Conservation (phyloP, 2,329 filamentous ascomycete species). For the Xylogone sp. region DNA sequence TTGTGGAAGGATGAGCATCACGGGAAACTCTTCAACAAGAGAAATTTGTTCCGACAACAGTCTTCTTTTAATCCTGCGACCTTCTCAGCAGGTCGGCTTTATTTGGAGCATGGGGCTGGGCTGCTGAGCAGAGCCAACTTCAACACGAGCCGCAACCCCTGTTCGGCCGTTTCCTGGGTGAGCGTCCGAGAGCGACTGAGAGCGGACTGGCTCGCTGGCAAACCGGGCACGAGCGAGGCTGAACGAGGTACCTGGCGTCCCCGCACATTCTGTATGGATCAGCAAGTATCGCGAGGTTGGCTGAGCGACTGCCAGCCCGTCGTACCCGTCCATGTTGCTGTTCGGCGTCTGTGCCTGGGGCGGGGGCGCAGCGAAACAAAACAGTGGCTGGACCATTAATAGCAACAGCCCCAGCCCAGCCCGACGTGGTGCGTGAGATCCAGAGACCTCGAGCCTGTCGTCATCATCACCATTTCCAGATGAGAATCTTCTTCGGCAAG, state of each 20-base stretch:
- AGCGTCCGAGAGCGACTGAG: background rate
- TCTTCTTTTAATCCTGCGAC: background rate
- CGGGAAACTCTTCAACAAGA: too few relatives aligned
- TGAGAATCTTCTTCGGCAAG: too few relatives aligned
- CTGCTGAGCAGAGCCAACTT: background rate
- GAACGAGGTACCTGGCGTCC: background rate
- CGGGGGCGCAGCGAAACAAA: background rate
- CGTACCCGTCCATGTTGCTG: too few relatives aligned
- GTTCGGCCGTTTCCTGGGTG: background rate
- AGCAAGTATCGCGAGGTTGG: background rate
- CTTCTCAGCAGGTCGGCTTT: background rate
- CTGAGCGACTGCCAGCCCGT: background rate
- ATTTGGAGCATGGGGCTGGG: background rate
- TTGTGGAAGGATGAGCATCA: too few relatives aligned
- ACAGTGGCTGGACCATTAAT: background rate
- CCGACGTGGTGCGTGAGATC: background rate
- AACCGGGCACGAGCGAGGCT: background rate
- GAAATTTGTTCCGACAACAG: too few relatives aligned
- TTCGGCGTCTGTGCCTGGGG: background rate
- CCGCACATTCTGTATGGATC: background rate
- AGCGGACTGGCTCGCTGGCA: too few relatives aligned
- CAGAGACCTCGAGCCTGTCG: background rate
- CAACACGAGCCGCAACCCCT: background rate
- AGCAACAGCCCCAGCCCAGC: background rate
- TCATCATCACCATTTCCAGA: too few relatives aligned